phyloP scores from a whole-genome alignment of 1,284 basidiomycete genomes.

The Boletus smithii region DNA sequence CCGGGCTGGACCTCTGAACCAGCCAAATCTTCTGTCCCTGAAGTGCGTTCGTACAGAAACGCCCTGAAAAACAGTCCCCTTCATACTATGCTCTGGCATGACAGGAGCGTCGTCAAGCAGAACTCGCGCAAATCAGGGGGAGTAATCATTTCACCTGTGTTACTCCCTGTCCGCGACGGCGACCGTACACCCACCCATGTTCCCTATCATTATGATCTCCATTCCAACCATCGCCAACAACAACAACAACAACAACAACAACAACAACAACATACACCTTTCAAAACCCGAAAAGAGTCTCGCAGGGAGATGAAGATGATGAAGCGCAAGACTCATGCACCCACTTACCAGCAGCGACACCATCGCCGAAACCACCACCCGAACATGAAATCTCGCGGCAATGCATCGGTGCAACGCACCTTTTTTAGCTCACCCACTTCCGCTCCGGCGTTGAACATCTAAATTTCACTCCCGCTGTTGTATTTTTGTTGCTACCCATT shows the following conservation, averaged over 20 bases:
- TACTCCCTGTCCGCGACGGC: constrained; percentile 53
- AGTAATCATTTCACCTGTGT: constrained; percentile 47
- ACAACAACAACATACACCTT: constrained; percentile 38
- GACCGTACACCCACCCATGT: constrained; percentile 50
- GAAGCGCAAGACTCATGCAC: constrained; percentile 52
- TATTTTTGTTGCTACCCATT: constrained; percentile 18
- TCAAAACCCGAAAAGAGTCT: constrained; percentile 54
- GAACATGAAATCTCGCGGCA: constrained; percentile 61
- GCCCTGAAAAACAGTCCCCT: constrained; percentile 56
- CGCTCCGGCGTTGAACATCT: constrained; percentile 33
- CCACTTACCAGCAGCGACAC: constrained; percentile 36
- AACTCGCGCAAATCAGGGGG: constrained; percentile 28
- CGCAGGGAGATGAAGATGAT: constrained; percentile 60
- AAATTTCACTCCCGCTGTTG: constrained; percentile 19
- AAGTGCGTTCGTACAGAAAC: constrained; percentile 31
- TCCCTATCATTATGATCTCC: constrained; percentile 23
- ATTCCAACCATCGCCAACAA: constrained; percentile 34
- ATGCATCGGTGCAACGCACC: constrained; percentile 56
- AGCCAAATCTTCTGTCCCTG: constrained; percentile 17
- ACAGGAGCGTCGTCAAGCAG: constrained; percentile 33
- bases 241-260: constrained; percentile 32
- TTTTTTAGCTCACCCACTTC: constrained; percentile 41
- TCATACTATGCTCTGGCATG: constrained; percentile 54
- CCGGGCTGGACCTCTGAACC: constrained; percentile 31
- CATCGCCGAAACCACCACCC: constrained; percentile 49